These are phyloP conservation scores for Pythium apleroticum DNA, from an alignment of 352 stramenopile species.

Conservation along the genomic window DNA sequence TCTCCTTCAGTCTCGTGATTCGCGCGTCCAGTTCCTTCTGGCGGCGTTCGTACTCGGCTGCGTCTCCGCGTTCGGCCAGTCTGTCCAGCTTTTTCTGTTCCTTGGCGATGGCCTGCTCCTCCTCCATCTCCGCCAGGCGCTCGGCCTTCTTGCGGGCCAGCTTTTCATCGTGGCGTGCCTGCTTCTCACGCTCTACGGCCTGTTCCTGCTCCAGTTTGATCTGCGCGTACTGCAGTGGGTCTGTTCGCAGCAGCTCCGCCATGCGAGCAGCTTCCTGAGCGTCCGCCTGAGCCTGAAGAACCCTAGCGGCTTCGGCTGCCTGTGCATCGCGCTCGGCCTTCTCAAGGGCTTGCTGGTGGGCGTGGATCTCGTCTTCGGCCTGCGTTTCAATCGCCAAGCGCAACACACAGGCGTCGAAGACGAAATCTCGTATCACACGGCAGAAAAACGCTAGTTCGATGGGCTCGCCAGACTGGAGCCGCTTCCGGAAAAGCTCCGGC, in stretches of 20 bases:
- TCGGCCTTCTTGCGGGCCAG: conserved; percentile 47
- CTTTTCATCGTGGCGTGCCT: conserved; percentile 37
- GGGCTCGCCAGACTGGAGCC: conserved; percentile 22
- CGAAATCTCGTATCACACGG: conserved; percentile 52
- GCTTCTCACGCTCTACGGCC: conserved; percentile 32
- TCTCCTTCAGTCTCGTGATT: conserved; percentile 46
- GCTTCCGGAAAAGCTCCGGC: conserved; percentile 31
- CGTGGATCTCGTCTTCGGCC: conserved; percentile 38
- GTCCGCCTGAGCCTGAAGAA: conserved; percentile 19
- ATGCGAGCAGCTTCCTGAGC: conserved; percentile 36
- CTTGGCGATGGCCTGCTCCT: conserved; percentile 60
- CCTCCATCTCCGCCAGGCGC: conserved; percentile 52
- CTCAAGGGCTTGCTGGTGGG: conserved; percentile 8
- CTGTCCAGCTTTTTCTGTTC: conserved; percentile 61
- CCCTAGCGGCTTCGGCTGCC: conserved; percentile 13
- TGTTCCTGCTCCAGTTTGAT: conserved; percentile 38
- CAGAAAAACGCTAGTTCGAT: conserved; percentile 69
- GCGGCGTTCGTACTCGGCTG: conserved; percentile 47
- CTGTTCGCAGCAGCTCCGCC: conserved; percentile 31
- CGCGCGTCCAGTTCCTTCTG: conserved; percentile 46
- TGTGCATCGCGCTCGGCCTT: conserved; percentile 25
- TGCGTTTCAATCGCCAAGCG: conserved; percentile 49
- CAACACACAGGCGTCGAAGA: conserved; percentile 55
- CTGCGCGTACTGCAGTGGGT: conserved; percentile 49
- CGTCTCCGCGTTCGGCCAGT: conserved; percentile 41